Percentiles rank a stretch among this genome's conserved stretches.
phyloP scores from a whole-genome alignment of 441 rosid genomes.

The Adansonia rubrostipa region DNA sequence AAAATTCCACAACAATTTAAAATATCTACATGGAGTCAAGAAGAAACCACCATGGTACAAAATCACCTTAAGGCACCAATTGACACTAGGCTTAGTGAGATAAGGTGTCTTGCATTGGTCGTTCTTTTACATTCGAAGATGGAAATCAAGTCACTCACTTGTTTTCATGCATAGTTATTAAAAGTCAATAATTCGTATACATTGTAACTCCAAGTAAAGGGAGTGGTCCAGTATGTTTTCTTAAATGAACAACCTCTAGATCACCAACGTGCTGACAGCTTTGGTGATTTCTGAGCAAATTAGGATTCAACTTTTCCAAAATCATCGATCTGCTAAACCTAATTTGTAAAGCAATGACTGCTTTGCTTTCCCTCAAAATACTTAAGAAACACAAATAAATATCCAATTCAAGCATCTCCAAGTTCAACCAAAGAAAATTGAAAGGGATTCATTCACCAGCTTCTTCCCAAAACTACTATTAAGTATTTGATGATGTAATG shows the following conservation, averaged over 20 bases:
- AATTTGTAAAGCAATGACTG: not conserved
- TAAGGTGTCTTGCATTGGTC: too few relatives aligned
- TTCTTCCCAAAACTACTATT: not conserved
- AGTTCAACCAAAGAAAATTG: not conserved
- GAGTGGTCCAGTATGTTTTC: not conserved
- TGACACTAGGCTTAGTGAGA: too few relatives aligned
- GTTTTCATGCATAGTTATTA: not conserved
- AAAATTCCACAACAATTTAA: too few relatives aligned
- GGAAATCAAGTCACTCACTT: too few relatives aligned
- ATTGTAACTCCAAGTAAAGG: not conserved
- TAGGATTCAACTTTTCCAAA: not conserved
- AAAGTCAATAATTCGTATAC: not conserved
- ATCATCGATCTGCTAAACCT: not conserved
- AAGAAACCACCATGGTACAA: too few relatives aligned
- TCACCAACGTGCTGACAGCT: not conserved
- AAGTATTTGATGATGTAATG: not conserved
- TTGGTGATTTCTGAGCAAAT: slow-evolving; percentile 6
- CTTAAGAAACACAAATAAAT: slow-evolving; percentile 4
- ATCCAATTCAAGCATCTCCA: slow-evolving; percentile 8
- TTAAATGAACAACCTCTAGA: not conserved
- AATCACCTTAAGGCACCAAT: too few relatives aligned
- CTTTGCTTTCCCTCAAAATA: not conserved
- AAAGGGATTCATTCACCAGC: not conserved
- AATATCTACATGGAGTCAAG: too few relatives aligned
- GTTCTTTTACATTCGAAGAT: too few relatives aligned